Evolutionary conservation across 495 filamentous ascomycete genomes (phyloP).

Genomic region (Penicillium paxilli): DNA sequence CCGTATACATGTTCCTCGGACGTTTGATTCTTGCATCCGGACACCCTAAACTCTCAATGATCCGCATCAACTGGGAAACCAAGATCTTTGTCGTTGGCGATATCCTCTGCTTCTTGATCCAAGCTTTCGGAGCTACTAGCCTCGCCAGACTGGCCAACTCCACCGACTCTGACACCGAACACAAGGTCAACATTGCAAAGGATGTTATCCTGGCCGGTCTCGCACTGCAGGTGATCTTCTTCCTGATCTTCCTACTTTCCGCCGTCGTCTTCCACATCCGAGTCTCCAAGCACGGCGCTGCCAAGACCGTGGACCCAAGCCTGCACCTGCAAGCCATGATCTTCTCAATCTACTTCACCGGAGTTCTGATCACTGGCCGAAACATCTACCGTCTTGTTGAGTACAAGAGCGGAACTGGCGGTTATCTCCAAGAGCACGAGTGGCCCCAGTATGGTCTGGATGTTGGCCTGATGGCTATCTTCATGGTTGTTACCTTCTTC

Average conservation of each 20-base stretch:
- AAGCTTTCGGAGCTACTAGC: conserved; percentile 49
- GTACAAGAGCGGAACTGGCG: conserved; percentile 41
- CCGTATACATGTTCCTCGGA: conserved; percentile 64
- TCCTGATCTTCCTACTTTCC: conserved; percentile 50
- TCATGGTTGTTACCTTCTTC: conserved; percentile 8
- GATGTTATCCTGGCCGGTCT: conserved; percentile 59
- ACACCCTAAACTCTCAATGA: conserved; percentile 8
- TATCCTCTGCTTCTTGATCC: conserved; percentile 59
- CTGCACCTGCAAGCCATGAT: background rate
- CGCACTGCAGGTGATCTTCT: conserved; percentile 59
- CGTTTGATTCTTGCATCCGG: conserved; percentile 58
- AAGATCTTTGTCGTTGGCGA: conserved; percentile 62
- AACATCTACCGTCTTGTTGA: conserved; percentile 59
- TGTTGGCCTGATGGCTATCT: conserved; percentile 51
- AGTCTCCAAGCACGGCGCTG: conserved; percentile 20
- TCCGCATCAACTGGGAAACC: conserved; percentile 48
- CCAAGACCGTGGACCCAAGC: background rate
- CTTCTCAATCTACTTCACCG: background rate
- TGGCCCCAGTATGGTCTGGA: conserved; percentile 54
- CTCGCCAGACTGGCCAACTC: background rate
- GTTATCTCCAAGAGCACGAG: conserved; percentile 50
- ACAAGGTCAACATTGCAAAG: conserved; percentile 19
- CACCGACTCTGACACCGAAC: conserved; percentile 3
- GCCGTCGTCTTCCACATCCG: conserved; percentile 40
- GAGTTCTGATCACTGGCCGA: conserved; percentile 45